A percentile compares a stretch with the other conserved stretches of the same genome.
phyloP scores from a whole-genome alignment of 2,329 filamentous ascomycete genomes.

The Chrysosphaeria jannelii region DNA sequence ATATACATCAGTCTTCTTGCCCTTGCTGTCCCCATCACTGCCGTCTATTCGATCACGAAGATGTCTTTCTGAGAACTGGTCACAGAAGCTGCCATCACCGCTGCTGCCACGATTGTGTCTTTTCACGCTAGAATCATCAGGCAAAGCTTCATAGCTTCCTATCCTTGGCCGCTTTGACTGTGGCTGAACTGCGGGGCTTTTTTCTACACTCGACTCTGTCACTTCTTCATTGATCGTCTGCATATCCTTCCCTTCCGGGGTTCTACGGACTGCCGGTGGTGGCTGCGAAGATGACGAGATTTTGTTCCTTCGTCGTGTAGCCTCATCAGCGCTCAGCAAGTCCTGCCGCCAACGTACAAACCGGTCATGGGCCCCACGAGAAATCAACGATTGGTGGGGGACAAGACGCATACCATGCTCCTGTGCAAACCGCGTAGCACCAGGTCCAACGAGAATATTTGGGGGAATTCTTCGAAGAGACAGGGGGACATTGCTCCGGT shows the following conservation, averaged over 20 bases:
- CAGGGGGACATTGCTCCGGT: conserved; percentile 45
- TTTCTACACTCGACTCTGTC: too few species aligned
- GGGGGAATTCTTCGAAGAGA: conserved; percentile 71
- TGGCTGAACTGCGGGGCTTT: too few species aligned
- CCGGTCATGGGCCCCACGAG: conserved; percentile 45
- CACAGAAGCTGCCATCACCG: conserved; percentile 2
- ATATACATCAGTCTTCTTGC: too few species aligned
- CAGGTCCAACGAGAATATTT: conserved; percentile 65
- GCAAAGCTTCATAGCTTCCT: too few species aligned
- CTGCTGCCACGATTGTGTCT: conserved; percentile 1
- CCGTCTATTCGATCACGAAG: too few species aligned
- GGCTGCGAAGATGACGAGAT: too few species aligned
- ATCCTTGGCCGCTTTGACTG: too few species aligned
- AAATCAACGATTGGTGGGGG: conserved; percentile 52
- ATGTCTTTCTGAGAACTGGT: not conserved
- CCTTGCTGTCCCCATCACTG: too few species aligned
- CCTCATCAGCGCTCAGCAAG: conserved; percentile 15
- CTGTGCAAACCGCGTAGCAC: conserved; percentile 61
- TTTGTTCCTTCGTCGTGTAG: too few species aligned
- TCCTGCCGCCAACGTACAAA: conserved; percentile 56
- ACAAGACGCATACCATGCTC: conserved; percentile 45
- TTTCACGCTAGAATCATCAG: too few species aligned
- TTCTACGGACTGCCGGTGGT: too few species aligned
- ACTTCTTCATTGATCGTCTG: conserved; percentile 3
- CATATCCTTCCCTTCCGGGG: too few species aligned